Conservation (phyloP, 1,284 basidiomycete species). For the Retiboletus flavoniger region DNA sequence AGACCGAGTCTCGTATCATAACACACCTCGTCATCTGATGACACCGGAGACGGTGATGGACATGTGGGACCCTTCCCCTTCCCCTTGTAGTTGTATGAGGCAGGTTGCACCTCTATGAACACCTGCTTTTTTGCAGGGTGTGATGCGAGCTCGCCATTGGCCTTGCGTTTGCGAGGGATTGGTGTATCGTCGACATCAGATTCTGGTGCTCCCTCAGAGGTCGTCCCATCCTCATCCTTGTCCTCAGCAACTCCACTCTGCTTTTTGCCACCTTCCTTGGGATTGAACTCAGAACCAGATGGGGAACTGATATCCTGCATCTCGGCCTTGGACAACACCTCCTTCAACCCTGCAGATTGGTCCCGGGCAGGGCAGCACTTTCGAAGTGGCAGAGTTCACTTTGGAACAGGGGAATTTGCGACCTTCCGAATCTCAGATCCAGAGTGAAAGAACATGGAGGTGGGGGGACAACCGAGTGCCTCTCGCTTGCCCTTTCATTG, state of each 20-base stretch:
- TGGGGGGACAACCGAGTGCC: not conserved
- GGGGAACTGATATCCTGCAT: not conserved
- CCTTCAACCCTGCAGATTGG: not conserved
- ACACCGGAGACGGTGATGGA: no score
- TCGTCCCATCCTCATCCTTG: not conserved
- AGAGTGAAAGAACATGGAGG: not conserved
- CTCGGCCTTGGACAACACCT: not conserved
- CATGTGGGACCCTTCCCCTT: not conserved
- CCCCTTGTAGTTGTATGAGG: not conserved
- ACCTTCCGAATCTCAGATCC: not conserved
- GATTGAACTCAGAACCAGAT: not conserved
- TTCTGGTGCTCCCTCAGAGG: not conserved
- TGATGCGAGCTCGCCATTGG: not conserved
- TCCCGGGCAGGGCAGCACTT: not conserved
- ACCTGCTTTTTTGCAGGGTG: not conserved
- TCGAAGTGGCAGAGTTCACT: not conserved
- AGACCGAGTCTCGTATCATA: no score
- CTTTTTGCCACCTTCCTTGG: not conserved
- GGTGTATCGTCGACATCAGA: not conserved
- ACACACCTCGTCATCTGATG: no score
- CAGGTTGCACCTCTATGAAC: not conserved
- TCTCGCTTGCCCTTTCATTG: not conserved
- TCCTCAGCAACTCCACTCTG: not conserved
- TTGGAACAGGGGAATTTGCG: not conserved
- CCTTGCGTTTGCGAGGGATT: not conserved